Conservation (phyloP, 1,139 yeast species). For the Suhomyces taliae region DNA sequence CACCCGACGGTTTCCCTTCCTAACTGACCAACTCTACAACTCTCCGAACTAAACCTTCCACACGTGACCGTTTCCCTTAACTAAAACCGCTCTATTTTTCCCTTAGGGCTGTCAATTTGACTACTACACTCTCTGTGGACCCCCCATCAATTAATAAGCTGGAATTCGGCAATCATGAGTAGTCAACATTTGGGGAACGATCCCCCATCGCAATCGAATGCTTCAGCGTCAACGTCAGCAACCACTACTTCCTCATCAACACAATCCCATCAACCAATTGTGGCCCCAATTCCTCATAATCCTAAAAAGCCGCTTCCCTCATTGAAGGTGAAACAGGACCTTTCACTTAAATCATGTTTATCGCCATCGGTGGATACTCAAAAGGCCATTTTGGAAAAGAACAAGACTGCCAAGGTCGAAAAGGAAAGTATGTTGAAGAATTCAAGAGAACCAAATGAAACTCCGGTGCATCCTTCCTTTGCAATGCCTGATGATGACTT, state of each 20-base stretch:
- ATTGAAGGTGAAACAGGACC: conserved; percentile 23
- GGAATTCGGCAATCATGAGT: too few species aligned
- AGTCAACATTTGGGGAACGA: too few species aligned
- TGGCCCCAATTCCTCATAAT: conserved; percentile 1
- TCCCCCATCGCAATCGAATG: neutral
- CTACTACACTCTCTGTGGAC: too few species aligned
- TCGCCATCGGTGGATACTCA: conserved; percentile 13
- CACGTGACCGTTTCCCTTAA: too few species aligned
- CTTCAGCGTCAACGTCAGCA: neutral
- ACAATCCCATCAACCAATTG: neutral
- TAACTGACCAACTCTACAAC: too few species aligned
- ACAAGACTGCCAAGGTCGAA: neutral
- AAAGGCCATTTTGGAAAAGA: conserved; percentile 1
- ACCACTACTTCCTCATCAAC: neutral
- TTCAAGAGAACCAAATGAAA: neutral
- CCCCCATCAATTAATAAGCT: too few species aligned
- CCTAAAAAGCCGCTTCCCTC: conserved; percentile 9
- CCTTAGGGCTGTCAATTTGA: too few species aligned
- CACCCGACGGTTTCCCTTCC: too few species aligned
- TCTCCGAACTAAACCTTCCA: too few species aligned
- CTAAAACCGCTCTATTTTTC: too few species aligned
- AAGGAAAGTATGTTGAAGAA: neutral
- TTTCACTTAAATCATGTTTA: conserved; percentile 26
- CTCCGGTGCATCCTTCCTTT: conserved; percentile 22
- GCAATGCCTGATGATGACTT: conserved; percentile 19